These are phyloP conservation scores for Blumeria hordei DNA, from an alignment of 2,329 filamentous ascomycete genomes.

Conservation along the genomic window DNA sequence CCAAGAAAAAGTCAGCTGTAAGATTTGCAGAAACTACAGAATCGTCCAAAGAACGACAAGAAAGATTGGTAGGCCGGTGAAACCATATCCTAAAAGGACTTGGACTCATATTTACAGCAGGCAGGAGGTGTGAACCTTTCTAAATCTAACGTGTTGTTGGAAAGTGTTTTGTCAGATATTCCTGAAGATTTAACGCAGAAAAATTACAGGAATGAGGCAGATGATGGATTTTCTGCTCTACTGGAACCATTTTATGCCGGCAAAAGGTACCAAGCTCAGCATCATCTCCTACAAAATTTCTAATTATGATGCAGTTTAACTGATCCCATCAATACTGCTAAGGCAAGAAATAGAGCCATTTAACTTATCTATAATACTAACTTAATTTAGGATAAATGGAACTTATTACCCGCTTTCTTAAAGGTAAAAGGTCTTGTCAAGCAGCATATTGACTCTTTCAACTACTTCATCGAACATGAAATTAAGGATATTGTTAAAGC, in stretches of 20 bases:
- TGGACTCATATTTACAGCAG: not conserved
- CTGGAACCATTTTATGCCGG: constrained; percentile 47
- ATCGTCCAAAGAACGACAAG: not conserved
- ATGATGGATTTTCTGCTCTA: constrained; percentile 31
- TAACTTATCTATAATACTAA: too few species aligned
- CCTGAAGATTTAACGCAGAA: constrained; percentile 2
- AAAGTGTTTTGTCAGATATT: not conserved
- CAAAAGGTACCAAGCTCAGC: constrained; percentile 23
- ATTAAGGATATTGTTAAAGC: constrained; percentile 91
- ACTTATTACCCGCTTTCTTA: constrained; percentile 85
- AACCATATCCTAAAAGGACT: not conserved
- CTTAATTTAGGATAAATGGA: constrained; percentile 64
- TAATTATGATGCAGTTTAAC: constrained; percentile 16
- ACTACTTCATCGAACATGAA: constrained; percentile 91
- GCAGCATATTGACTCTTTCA: constrained; percentile 77
- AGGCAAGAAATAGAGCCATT: constrained; percentile 8
- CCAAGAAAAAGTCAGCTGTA: constrained; percentile 2
- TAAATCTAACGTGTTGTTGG: not conserved
- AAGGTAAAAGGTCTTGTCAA: constrained; percentile 93
- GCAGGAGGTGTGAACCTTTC: not conserved
- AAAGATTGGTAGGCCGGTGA: not conserved
- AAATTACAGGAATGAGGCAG: constrained; percentile 5
- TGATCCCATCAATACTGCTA: constrained; percentile 43
- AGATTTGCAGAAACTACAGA: not conserved
- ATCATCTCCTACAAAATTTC: not conserved